Evolutionary conservation across 257 asterid species (phyloP).

Genomic region (Linaria vulgaris): DNA sequence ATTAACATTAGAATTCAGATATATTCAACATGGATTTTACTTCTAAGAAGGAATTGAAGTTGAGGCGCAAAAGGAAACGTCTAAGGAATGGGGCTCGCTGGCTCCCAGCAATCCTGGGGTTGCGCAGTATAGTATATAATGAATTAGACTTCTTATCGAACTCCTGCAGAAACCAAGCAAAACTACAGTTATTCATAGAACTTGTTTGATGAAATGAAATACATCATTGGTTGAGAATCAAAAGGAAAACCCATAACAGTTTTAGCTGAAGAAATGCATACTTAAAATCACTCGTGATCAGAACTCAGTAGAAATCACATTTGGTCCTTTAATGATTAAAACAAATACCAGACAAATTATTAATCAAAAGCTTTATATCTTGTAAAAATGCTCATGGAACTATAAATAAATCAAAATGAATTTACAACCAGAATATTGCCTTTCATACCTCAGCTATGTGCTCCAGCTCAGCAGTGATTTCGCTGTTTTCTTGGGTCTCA

Average conservation of each 20-base stretch:
- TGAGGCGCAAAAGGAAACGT: conserved; percentile 95
- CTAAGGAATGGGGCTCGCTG: conserved; percentile 98
- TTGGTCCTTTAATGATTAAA: not conserved
- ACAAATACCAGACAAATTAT: not conserved
- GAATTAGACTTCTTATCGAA: conserved; percentile 95
- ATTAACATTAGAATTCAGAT: not conserved
- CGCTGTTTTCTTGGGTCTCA: conserved; percentile 69
- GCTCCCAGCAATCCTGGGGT: conserved; percentile 98
- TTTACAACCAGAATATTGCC: conserved; percentile 21
- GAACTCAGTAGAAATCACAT: not conserved
- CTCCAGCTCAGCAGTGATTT: conserved; percentile 67
- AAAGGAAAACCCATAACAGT: not conserved
- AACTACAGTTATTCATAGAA: not conserved
- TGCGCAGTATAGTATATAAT: conserved; percentile 86
- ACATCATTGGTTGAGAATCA: not conserved
- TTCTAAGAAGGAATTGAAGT: conserved; percentile 93
- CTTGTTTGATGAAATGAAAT: not conserved
- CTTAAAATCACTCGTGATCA: not conserved
- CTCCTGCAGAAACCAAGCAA: conserved; percentile 51
- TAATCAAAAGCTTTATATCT: conserved; percentile 2
- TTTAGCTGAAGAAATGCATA: not conserved
- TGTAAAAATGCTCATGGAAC: conserved; percentile 14
- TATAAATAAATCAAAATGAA: not conserved
- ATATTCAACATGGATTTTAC: conserved; percentile 33
- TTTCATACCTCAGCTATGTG: conserved; percentile 81